Conservation (phyloP, 1,284 basidiomycete species). For the Cutaneotrichosporon sp. region DNA sequence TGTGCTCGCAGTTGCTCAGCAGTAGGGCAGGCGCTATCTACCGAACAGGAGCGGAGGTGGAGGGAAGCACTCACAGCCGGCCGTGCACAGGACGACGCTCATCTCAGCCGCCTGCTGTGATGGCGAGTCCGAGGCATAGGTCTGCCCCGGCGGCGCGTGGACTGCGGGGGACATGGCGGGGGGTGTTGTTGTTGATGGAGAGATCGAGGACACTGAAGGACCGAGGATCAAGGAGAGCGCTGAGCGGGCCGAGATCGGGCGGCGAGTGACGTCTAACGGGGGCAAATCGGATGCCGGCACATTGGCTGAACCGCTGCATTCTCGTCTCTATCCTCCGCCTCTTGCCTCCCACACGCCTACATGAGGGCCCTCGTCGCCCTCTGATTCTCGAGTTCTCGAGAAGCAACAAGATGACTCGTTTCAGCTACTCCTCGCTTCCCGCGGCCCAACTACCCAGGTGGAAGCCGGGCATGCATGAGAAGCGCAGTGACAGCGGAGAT, state of each 20-base stretch:
- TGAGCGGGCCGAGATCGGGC: neutral
- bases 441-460: no score
- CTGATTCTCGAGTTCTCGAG: no score
- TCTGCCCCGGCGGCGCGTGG: neutral
- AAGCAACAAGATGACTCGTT: no score
- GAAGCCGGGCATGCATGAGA: no score
- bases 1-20: no score
- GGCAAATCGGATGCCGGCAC: neutral
- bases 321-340: neutral
- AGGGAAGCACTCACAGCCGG: constrained; percentile 56
- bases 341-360: no score
- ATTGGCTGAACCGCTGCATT: neutral
- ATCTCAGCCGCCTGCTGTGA: constrained; percentile 54
- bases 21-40: no score
- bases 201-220: no score
- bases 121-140: constrained; percentile 29
- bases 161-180: neutral
- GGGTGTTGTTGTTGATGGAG: neutral
- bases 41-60: no score
- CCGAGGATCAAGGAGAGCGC: neutral
- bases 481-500: no score
- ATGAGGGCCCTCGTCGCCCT: no score
- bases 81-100: constrained; percentile 60
- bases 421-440: no score
- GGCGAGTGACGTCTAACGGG: neutral